Evolutionary conservation across 2,329 filamentous ascomycete species (phyloP).

Genomic region (Chrysoporthe deuterocubensis): DNA sequence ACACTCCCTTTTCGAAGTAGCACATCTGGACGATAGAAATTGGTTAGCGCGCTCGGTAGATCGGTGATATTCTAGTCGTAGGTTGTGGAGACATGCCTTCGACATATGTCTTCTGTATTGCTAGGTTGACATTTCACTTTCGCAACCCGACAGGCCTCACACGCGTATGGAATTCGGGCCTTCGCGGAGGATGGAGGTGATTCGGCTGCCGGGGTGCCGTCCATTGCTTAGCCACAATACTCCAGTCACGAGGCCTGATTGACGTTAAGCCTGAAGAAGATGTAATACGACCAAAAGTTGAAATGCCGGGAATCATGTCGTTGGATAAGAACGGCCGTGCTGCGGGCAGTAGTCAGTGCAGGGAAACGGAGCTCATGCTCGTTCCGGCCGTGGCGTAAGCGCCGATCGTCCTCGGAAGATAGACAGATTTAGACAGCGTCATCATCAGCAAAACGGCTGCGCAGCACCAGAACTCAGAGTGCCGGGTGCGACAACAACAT

Average conservation of each 20-base stretch:
- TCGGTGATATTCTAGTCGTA: background rate
- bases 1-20: constrained; percentile 57
- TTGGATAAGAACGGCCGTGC: background rate
- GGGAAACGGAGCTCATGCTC: background rate
- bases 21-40: constrained; percentile 45
- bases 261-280: background rate
- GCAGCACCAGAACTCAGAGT: too few species aligned
- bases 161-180: constrained; percentile 50
- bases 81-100: constrained; percentile 45
- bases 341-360: background rate
- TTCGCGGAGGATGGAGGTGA: constrained; percentile 24
- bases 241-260: background rate
- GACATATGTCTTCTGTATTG: constrained; percentile 53
- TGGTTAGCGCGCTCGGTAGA: background rate
- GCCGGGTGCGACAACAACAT: too few species aligned
- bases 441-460: too few species aligned
- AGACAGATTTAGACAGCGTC: too few species aligned
- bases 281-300: too few species aligned
- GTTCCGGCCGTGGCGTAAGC: background rate
- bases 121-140: constrained; percentile 59
- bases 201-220: background rate
- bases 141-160: constrained; percentile 57
- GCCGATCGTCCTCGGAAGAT: constrained; percentile 1
- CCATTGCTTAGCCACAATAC: constrained; percentile 2
- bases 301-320: too few species aligned